Evolutionary conservation across 148 eudicot species (phyloP).

Genomic region (Rhododendron ferrugineum): DNA sequence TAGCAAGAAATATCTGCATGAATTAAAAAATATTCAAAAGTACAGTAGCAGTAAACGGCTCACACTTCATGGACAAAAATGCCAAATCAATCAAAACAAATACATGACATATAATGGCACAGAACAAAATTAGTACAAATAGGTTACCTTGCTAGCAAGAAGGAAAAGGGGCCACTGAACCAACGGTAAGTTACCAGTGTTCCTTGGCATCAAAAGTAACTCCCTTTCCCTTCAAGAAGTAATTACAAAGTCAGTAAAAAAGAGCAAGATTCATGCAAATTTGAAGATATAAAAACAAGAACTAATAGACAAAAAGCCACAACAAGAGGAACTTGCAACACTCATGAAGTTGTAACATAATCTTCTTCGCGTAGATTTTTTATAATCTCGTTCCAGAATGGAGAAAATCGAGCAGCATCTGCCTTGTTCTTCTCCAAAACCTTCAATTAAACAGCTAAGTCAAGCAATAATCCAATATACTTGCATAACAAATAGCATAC

Average conservation of each 20-base stretch:
- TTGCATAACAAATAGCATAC: neutral
- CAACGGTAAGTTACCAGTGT: constrained; percentile 66
- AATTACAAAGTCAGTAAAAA: neutral
- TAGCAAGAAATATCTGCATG: constrained; percentile 78
- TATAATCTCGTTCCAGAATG: constrained; percentile 96
- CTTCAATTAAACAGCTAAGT: constrained; percentile 29
- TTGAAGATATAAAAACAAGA: neutral
- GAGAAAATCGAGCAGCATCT: constrained; percentile 84
- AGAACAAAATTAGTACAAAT: neutral
- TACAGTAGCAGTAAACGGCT: neutral
- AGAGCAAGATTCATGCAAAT: neutral
- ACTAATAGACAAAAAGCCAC: neutral
- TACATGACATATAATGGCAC: neutral
- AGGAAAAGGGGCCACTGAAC: constrained; percentile 99
- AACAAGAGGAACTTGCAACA: constrained; percentile 18
- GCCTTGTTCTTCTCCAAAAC: constrained; percentile 58
- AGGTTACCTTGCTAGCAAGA: constrained; percentile 86
- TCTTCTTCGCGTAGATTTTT: constrained; percentile 91
- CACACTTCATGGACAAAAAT: neutral
- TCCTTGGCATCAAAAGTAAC: constrained; percentile 86
- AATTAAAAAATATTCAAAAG: neutral
- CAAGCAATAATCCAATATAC: neutral
- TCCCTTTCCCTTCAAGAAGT: constrained; percentile 68
- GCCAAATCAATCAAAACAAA: neutral
- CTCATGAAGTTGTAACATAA: constrained; percentile 64